These are phyloP conservation scores for Calonectria multiphialidica DNA, from an alignment of 2,329 filamentous ascomycete species.

Conservation along the genomic window DNA sequence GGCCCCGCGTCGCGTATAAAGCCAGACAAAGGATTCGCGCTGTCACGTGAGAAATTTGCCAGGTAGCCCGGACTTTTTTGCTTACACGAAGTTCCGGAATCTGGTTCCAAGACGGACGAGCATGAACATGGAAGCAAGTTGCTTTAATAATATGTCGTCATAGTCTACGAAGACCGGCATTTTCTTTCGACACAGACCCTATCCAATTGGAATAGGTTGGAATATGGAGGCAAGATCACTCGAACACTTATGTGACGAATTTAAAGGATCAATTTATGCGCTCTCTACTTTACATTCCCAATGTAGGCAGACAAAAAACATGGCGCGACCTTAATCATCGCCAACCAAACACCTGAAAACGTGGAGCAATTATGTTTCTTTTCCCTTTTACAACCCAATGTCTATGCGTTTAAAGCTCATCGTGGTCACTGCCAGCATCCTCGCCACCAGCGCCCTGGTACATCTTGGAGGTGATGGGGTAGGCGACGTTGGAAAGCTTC, in stretches of 20 bases:
- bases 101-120: too few species aligned
- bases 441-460: conserved; percentile 77
- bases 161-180: too few species aligned
- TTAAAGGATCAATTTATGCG: conserved; percentile 39
- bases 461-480: conserved; percentile 99
- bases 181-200: not conserved
- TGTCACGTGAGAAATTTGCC: conserved; percentile 14
- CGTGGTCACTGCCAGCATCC: conserved; percentile 80
- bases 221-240: not conserved
- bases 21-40: conserved; percentile 3
- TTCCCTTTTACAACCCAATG: conserved; percentile 37
- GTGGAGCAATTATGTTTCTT: conserved; percentile 41
- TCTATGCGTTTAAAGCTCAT: conserved; percentile 78
- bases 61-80: not conserved
- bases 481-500: conserved; percentile 96
- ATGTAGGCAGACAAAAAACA: conserved; percentile 34
- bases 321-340: conserved; percentile 37
- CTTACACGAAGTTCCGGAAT: too few species aligned
- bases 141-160: too few species aligned
- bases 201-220: too few species aligned
- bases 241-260: not conserved
- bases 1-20: conserved; percentile 15
- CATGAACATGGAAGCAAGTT: too few species aligned
- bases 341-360: conserved; percentile 46
- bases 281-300: conserved; percentile 48